Evolutionary conservation across 441 rosid genomes (phyloP).

Genomic region (Macaranga tanarius): DNA sequence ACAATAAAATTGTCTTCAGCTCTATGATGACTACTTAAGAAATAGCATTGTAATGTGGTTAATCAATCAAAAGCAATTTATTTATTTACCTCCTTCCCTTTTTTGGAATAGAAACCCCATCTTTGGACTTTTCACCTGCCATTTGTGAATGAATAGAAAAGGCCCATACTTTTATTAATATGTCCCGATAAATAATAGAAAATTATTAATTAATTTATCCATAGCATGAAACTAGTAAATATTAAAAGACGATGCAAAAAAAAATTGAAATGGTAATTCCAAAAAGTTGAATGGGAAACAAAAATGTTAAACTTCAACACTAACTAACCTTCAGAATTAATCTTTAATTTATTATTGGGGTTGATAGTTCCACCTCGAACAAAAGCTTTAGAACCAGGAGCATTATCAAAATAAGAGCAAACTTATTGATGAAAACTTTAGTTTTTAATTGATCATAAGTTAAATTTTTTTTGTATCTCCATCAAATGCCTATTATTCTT

Average conservation of each 20-base stretch:
- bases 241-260: slow-evolving; percentile 14
- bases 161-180: slow-evolving; percentile 93
- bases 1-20: slow-evolving; percentile 24
- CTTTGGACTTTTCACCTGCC: slow-evolving; percentile 99
- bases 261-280: slow-evolving; percentile 3
- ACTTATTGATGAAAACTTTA: too few species aligned
- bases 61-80: slow-evolving; percentile 57
- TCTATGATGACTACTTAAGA: slow-evolving; percentile 40
- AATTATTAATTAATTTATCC: slow-evolving; percentile 60
- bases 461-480: too few species aligned
- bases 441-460: too few species aligned
- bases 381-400: slow-evolving; percentile 80
- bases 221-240: slow-evolving; percentile 35
- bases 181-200: slow-evolving; percentile 55
- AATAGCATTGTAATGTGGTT: slow-evolving; percentile 49
- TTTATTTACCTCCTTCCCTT: slow-evolving; percentile 99
- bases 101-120: slow-evolving; percentile 97
- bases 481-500: slow-evolving; percentile 34
- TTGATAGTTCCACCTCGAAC: slow-evolving; percentile 94
- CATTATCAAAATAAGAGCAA: too few species aligned
- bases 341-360: slow-evolving; percentile 66
- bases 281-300: slow-evolving; percentile 1
- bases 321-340: slow-evolving; percentile 79
- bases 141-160: slow-evolving; percentile 95
- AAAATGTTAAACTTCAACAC: neutral